Percentiles rank a stretch among this genome's conserved stretches.
Evolutionary conservation across 495 filamentous ascomycete species (phyloP).

Genomic region (Annulohypoxylon bovei): DNA sequence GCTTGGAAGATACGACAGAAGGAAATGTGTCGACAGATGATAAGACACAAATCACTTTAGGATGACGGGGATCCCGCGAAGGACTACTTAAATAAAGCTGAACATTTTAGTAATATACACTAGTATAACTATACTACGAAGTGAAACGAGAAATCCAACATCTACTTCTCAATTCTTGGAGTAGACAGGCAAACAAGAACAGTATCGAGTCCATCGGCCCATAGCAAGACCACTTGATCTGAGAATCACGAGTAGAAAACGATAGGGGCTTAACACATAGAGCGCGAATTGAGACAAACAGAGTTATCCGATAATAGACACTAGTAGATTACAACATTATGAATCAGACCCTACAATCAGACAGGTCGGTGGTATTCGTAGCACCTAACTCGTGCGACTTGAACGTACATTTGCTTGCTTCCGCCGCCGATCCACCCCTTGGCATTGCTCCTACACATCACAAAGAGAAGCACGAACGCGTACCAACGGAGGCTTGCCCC

Average conservation of each 20-base stretch:
- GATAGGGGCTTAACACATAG: neutral
- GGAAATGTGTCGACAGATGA: no score
- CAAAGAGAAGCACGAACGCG: conserved; percentile 34
- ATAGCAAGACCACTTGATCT: neutral
- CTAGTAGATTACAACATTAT: conserved; percentile 53
- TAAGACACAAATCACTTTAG: neutral
- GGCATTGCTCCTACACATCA: conserved; percentile 25
- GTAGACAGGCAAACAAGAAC: neutral
- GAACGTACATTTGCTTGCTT: conserved; percentile 26
- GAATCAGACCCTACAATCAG: conserved; percentile 44
- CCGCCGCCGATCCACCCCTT: conserved; percentile 19
- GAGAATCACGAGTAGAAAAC: neutral
- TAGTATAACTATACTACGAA: neutral
- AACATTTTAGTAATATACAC: neutral
- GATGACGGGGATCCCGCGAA: neutral
- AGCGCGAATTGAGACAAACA: conserved; percentile 6
- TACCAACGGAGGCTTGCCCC: neutral
- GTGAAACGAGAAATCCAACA: neutral
- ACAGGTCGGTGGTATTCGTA: conserved; percentile 22
- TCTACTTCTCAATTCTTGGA: neutral
- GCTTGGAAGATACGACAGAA: no score
- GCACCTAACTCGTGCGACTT: conserved; percentile 23
- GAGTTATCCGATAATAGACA: conserved; percentile 46
- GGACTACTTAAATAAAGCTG: neutral
- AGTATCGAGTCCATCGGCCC: neutral